phyloP scores from a whole-genome alignment of 1,284 basidiomycete genomes.

The Ceratobasidium sp. region DNA sequence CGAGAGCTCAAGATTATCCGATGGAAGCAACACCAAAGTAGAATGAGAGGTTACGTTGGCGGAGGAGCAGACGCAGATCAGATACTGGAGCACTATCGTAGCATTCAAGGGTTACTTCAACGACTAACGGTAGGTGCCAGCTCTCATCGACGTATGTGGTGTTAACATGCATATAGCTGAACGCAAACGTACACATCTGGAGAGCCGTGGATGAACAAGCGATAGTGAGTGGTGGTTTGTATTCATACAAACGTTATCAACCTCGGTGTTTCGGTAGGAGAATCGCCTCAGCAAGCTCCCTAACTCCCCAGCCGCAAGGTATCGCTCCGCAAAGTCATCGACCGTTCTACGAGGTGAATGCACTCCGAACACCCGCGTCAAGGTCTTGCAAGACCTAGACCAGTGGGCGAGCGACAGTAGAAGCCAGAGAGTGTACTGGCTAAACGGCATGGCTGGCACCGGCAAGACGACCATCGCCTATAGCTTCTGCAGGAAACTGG shows the following conservation, averaged over 20 bases:
- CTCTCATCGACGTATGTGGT: background rate
- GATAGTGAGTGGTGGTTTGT: background rate
- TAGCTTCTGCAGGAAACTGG: too few species aligned
- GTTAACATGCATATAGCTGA: background rate
- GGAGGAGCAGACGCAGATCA: background rate
- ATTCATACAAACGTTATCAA: background rate
- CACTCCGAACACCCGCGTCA: too few species aligned
- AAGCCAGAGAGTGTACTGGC: too few species aligned
- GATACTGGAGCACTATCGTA: background rate
- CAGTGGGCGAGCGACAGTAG: too few species aligned
- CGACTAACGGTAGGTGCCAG: background rate
- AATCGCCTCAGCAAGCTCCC: background rate
- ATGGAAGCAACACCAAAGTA: background rate
- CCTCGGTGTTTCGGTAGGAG: background rate
- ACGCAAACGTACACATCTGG: slow-evolving; percentile 11
- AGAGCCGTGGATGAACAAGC: slow-evolving; percentile 11
- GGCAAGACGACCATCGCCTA: too few species aligned
- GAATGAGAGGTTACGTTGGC: background rate
- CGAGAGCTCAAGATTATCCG: background rate
- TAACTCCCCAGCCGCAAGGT: too few species aligned
- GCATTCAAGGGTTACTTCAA: background rate
- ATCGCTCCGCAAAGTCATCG: too few species aligned
- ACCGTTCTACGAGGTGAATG: too few species aligned
- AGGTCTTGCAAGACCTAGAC: too few species aligned
- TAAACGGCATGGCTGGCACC: too few species aligned